Conservation (phyloP, 768 basidiomycete species). For the Sarcomyxa edulis region DNA sequence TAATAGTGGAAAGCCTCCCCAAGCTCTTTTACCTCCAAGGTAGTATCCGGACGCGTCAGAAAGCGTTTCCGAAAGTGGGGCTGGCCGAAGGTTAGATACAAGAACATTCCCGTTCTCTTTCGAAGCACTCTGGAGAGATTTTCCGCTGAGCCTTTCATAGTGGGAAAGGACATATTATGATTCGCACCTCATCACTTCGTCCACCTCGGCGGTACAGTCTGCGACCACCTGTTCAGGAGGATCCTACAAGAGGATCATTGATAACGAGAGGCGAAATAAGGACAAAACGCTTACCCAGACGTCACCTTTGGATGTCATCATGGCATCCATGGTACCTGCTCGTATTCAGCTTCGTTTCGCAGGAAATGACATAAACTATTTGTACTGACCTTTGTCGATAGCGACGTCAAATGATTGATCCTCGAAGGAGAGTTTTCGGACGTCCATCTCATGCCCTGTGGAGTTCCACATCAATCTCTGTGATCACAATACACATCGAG, state of each 20-base stretch:
- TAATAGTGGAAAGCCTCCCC: constrained; percentile 86
- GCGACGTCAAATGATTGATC: constrained; percentile 67
- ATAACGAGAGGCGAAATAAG: background rate
- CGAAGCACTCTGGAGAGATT: constrained; percentile 59
- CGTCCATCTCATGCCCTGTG: constrained; percentile 82
- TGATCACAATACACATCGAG: background rate
- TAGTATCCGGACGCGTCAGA: constrained; percentile 50
- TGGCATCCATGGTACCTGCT: constrained; percentile 81
- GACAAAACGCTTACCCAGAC: constrained; percentile 56
- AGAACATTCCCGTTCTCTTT: constrained; percentile 51
- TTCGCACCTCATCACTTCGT: constrained; percentile 63
- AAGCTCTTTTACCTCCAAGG: constrained; percentile 60
- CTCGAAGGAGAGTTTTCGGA: constrained; percentile 61
- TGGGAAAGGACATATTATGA: background rate
- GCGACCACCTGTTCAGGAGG: constrained; percentile 67
- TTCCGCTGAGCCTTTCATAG: too few species aligned
- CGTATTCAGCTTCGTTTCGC: background rate
- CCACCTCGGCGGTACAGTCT: constrained; percentile 72
- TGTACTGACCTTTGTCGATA: constrained; percentile 67
- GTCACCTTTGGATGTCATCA: constrained; percentile 80
- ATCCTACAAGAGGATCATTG: constrained; percentile 37
- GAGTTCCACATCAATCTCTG: background rate
- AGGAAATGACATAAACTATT: background rate
- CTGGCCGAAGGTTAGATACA: constrained; percentile 86
- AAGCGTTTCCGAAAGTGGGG: constrained; percentile 81